Evolutionary conservation across 2,329 filamentous ascomycete species (phyloP), one percentile per base, ranked within the genome.

Genomic region (Aquanectria penicillioides): DNA sequence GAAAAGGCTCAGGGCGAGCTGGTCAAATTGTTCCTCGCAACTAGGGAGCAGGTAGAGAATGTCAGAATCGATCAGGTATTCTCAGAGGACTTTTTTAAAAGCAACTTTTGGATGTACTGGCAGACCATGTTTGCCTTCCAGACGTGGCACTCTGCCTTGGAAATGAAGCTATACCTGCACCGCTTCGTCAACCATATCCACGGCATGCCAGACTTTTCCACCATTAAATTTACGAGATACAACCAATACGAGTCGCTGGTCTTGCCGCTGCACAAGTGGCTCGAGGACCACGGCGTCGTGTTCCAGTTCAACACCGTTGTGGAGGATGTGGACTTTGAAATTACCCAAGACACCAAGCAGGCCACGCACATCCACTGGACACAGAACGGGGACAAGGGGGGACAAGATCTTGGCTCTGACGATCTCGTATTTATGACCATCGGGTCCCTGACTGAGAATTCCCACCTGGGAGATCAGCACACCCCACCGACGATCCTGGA

Each of bases 1-100:
- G 62, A 69, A n/a, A 66, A 50, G 53, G 68, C 69, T 2, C 69
- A 72, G 49, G 59, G 53, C 7, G 62, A 66, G 18, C 28, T 65
- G 20, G 48, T 57, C 11, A 65, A 60, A 20, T 22, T 66, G 18
- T 66, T 65, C 54, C 29, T 63, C 28, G 50, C 59, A 3, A 62
- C 50, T 2, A 41, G 59, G 31, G 23, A 56, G 11, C 56, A 62
- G 9, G 56, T 59, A 4, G 59, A 56, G 29, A 49, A 60, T 15
- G 56, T 34, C 20, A 34, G 59, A 0, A 56, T 62, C 44, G 36
- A 60, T 22, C 20, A 62, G n/a, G 56, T 62, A 9, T 62, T 62
- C 8, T 20, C 9, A 13, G 20, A 41, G 13, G 59, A 62, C 3
- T 62, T 62, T 25, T 62, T 62, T 22, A 36, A 52, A 6, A 62